Evolutionary conservation across 257 asterid species (phyloP).

Genomic region (Solanum lycopersicoides): DNA sequence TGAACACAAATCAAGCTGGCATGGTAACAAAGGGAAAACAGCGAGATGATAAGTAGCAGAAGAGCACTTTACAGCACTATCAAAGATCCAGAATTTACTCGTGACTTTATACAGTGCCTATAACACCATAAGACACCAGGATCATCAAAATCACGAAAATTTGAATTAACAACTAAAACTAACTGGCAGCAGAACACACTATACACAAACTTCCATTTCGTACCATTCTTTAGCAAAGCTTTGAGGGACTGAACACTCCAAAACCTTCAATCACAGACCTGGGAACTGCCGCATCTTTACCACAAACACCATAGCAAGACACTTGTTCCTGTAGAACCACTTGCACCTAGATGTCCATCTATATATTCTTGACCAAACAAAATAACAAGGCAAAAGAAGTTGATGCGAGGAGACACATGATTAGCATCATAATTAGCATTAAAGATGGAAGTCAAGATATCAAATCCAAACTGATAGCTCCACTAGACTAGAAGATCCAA

Average conservation of each 20-base stretch:
- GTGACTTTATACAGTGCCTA: not conserved
- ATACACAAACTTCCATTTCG: not conserved
- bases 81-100: not conserved
- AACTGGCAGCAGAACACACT: not conserved
- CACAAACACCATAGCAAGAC: no score
- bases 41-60: not conserved
- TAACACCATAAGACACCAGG: not conserved
- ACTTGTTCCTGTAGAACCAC: not conserved
- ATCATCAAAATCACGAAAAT: not conserved
- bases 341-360: no score
- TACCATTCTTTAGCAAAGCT: no score
- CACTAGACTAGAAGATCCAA: no score
- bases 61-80: not conserved
- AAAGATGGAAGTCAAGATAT: not conserved
- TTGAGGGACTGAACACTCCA: not conserved
- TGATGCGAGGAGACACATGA: not conserved
- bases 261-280: not conserved
- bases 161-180: not conserved
- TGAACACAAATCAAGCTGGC: not conserved
- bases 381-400: not conserved
- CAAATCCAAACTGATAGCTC: not conserved
- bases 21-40: not conserved
- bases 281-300: not conserved
- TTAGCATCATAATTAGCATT: not conserved
- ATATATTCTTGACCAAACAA: not conserved